Base-by-base conservation (phyloP, 2,329 filamentous ascomycete genomes). In the Basipetospora chlamydospora region DNA sequence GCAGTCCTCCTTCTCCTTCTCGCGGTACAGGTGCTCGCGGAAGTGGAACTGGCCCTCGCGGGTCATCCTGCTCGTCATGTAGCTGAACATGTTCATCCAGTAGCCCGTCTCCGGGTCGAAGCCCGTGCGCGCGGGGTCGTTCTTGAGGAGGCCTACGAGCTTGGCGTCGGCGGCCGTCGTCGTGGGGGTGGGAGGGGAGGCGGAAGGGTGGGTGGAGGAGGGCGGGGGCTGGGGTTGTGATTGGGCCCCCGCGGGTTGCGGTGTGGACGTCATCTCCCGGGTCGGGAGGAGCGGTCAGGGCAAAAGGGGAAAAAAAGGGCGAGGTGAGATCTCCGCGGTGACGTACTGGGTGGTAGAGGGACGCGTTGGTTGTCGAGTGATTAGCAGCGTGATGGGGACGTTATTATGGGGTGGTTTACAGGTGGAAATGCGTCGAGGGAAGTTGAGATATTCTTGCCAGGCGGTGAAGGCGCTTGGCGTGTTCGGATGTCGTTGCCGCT, bases 61-160 rank as follows among this genome's bases (percentile, higher is more conserved):
- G 13, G 74, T 79, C 61, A 90, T 77, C 49, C 70, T 65, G 39
- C 82, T 80, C 12, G 80, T 75, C 34, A 93, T 64, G 58, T 87
- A 80, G 48, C 73, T 73, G 68, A 92, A 95, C 64, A 86, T 80
- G 63, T 82, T 93, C 54, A 80, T 70, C 80, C 84, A 94, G 66
- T 67, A 73, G 42, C 59, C 58, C 31, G 63, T 66, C 46, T 63
- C 49, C 35, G 74, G 73, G 56, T 77, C 70, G 63, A 77, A 78
- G 45, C 73, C 72, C 16, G 73, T 77, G 43, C 67, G 63, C 40
- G 62, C 54, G 28, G 73, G 72, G 55, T 77, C 69, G 55, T 77
- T 77, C 36, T 38, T 38, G 22, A 38, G 36, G 23, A 33, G 30
- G 11, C 32, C 26, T 20, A 28, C 18, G 35, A 37, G 35, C 20